A percentile compares a stretch with the other conserved stretches of the same genome.
These are phyloP conservation scores for Cymbopogon flexuosus DNA, from an alignment of 202 grass and related monocot species.

Conservation along the genomic window DNA sequence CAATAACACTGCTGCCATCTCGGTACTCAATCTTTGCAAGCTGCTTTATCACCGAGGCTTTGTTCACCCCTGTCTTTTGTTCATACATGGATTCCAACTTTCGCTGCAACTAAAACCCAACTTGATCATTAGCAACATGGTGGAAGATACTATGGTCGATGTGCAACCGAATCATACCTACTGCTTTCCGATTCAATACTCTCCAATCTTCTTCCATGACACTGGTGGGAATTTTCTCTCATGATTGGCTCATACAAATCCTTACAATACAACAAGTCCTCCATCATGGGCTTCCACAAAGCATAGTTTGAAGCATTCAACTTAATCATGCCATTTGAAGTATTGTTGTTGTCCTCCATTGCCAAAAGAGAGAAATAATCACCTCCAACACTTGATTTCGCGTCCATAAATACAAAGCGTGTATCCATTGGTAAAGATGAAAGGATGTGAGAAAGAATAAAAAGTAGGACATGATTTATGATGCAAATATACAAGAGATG, in stretches of 20 bases:
- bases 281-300: not conserved
- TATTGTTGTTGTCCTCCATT: not conserved
- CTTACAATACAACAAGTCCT: not conserved
- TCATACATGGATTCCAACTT: not conserved
- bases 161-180: not conserved
- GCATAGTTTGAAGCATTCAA: not conserved
- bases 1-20: not conserved
- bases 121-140: not conserved
- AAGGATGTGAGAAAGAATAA: too few relatives aligned
- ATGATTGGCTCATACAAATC: not conserved
- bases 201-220: not conserved
- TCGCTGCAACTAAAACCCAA: not conserved
- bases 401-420: too few relatives aligned
- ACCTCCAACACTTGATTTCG: not conserved
- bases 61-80: not conserved
- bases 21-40: not conserved
- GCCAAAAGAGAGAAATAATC: too few relatives aligned
- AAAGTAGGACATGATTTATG: too few relatives aligned
- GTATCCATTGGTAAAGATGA: too few relatives aligned
- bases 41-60: not conserved
- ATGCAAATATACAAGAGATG: too few relatives aligned
- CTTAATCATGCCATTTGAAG: not conserved
- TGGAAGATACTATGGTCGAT: not conserved
- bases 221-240: not conserved
- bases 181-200: not conserved